Percentiles rank a stretch among this genome's conserved stretches.
phyloP scores from a whole-genome alignment of 2,329 filamentous ascomycete species.

The Hypoxylon sp. region DNA sequence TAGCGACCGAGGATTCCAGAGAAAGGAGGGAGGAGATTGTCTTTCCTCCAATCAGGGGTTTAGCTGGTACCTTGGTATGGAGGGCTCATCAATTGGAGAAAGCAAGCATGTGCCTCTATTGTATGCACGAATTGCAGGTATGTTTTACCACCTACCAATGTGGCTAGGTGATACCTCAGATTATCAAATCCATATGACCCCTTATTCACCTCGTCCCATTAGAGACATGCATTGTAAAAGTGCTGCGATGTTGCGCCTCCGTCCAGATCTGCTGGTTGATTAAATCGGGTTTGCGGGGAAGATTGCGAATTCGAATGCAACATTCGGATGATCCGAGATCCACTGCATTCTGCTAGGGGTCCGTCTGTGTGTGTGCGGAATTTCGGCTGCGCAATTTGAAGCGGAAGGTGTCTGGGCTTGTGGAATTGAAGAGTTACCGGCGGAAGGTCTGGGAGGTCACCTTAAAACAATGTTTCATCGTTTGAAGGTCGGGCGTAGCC shows the following conservation, averaged over 20 bases:
- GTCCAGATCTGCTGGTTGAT: constrained; percentile 35
- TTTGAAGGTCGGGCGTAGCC: constrained; percentile 8
- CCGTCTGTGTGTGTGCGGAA: constrained; percentile 34
- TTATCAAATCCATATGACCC: constrained; percentile 19
- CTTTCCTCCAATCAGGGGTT: constrained; percentile 10
- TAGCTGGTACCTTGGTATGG: constrained; percentile 5
- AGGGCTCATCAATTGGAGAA: constrained; percentile 18
- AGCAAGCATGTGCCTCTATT: constrained; percentile 17
- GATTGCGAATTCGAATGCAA: constrained; percentile 39
- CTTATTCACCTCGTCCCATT: constrained; percentile 13
- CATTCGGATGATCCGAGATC: constrained; percentile 33
- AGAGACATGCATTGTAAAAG: constrained; percentile 13
- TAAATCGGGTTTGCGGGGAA: constrained; percentile 43
- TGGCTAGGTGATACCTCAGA: constrained; percentile 18
- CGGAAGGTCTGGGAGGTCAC: constrained; percentile 26
- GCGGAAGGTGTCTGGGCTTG: constrained; percentile 42
- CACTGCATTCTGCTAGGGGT: constrained; percentile 36
- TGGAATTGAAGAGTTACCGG: constrained; percentile 28
- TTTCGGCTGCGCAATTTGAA: constrained; percentile 43
- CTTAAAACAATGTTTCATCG: constrained; percentile 40
- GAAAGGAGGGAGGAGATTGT: constrained; percentile 9
- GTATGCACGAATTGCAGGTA: constrained; percentile 4
- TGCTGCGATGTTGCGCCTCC: constrained; percentile 20
- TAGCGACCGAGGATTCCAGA: constrained; percentile 15
- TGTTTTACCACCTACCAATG: constrained; percentile 24